Conservation (phyloP, 768 basidiomycete species). For the Psilocybe tampanensis region DNA sequence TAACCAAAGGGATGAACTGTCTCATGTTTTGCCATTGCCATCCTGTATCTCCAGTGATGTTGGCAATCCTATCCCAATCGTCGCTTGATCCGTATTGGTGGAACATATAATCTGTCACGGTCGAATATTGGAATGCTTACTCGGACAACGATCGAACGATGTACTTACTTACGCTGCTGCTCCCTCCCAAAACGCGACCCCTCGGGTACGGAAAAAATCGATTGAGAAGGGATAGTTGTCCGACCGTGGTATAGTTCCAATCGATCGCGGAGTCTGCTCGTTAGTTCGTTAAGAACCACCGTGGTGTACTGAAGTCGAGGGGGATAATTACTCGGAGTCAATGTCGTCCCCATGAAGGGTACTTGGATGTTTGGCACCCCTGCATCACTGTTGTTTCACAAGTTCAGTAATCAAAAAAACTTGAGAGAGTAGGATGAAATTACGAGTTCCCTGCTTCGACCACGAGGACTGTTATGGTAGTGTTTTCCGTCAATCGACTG, state of each 20-base stretch:
- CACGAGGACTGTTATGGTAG: slow-evolving; percentile 37
- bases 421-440: not conserved
- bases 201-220: slow-evolving; percentile 30
- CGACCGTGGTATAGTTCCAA: slow-evolving; percentile 29
- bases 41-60: slow-evolving; percentile 42
- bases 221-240: slow-evolving; percentile 26
- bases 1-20: slow-evolving; percentile 27
- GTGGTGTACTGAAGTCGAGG: not conserved
- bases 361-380: slow-evolving; percentile 4
- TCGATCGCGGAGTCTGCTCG: slow-evolving; percentile 13
- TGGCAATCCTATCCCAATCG: slow-evolving; percentile 57
- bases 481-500: slow-evolving; percentile 42
- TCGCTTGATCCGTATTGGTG: slow-evolving; percentile 33
- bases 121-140: not conserved
- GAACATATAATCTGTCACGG: slow-evolving; percentile 20
- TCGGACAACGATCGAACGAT: not conserved
- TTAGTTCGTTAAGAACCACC: not conserved
- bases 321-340: slow-evolving; percentile 8
- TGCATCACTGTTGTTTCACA: not conserved
- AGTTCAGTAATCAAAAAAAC: too few species aligned
- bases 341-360: slow-evolving; percentile 15
- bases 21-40: slow-evolving; percentile 41
- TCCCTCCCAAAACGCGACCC: slow-evolving; percentile 35
- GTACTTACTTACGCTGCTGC: slow-evolving; percentile 17
- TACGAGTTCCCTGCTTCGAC: slow-evolving; percentile 38